Percentiles rank a stretch among this genome's conserved stretches.
phyloP scores from a whole-genome alignment of 768 basidiomycete genomes.

The Leccinum subgranulosum region DNA sequence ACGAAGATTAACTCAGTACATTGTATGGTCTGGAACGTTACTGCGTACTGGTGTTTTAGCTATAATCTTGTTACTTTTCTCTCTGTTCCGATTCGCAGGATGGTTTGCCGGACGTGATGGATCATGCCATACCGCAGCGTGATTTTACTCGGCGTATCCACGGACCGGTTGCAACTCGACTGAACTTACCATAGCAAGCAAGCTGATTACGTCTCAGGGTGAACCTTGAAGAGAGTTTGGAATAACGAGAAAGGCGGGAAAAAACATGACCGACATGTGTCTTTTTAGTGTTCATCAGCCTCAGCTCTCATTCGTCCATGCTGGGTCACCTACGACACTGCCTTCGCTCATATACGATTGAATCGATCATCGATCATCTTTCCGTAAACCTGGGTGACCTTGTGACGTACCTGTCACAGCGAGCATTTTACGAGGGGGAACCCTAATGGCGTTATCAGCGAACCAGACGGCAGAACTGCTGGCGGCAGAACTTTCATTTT shows the following conservation, averaged over 20 bases:
- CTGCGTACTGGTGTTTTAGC: constrained; percentile 27
- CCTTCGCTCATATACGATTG: constrained; percentile 13
- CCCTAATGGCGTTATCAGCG: constrained; percentile 22
- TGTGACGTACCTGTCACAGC: constrained; percentile 17
- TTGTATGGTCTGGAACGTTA: constrained; percentile 33
- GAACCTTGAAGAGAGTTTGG: constrained; percentile 5
- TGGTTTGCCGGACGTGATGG: not conserved
- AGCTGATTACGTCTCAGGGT: constrained; percentile 4
- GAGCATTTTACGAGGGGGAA: constrained; percentile 4
- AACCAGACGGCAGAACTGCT: constrained; percentile 11
- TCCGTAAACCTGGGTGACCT: constrained; percentile 7
- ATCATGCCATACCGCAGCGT: not conserved
- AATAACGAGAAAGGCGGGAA: not conserved
- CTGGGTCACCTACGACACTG: constrained; percentile 10
- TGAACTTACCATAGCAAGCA: constrained; percentile 3
- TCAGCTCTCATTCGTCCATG: not conserved
- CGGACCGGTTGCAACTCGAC: constrained; percentile 8
- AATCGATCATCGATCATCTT: constrained; percentile 9
- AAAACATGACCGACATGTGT: constrained; percentile 3
- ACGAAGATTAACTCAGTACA: constrained; percentile 24
- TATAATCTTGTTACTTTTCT: constrained; percentile 18
- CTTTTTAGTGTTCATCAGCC: not conserved
- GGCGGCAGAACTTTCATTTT: not conserved
- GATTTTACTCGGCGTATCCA: not conserved
- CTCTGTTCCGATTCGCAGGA: constrained; percentile 2